Evolutionary conservation across 2,329 filamentous ascomycete genomes (phyloP), one percentile per base, ranked within the genome.

Genomic region (Sporothrix schenckii): DNA sequence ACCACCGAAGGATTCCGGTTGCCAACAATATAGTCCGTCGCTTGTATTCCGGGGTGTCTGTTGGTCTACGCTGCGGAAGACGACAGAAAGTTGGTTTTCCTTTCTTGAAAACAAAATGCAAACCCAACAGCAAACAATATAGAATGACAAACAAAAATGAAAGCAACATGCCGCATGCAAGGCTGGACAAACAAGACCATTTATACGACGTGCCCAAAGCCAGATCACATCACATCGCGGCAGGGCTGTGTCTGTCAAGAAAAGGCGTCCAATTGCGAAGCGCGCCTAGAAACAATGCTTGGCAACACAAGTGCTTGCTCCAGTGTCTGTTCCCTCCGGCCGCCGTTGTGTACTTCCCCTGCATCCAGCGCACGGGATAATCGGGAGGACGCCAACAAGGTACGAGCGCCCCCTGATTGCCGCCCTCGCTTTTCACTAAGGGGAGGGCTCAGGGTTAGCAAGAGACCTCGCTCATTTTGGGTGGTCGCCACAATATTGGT

Each of bases 321-420:
- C n/a, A 27, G 21, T 47, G 21, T 39, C 39, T 34, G 34, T 34
- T 34, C 34, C 5, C 34, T 34, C 34, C 34, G 7, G 7, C 5
- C 7, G 0, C 34, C 34, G 34, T 34, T 34, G 4, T 34, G 34
- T 24, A 24, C 34, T 34, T 34, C 34, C 34, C 34, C 34, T 34
- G 34, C 34, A 9, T 7, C 6, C 34, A 7, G 34, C 9, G 34
- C 34, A 34, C 34, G 34, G 34, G 34, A 6, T 49, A 19, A 66
- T 50, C 52, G 61, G 44, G 61, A 66, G 61, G 60, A 49, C 60
- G 61, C 61, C 61, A 66, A 39, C 41, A 11, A 30, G 60, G 60
- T 24, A 63, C 24, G 41, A 16, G 44, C 58, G 3, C 39, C 41
- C 41, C 21, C 24, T 30, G 41, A 1, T 24, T n/a, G 2, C 19